Evolutionary conservation across 306 rosid species (phyloP).

Genomic region (Inga oerstediana): DNA sequence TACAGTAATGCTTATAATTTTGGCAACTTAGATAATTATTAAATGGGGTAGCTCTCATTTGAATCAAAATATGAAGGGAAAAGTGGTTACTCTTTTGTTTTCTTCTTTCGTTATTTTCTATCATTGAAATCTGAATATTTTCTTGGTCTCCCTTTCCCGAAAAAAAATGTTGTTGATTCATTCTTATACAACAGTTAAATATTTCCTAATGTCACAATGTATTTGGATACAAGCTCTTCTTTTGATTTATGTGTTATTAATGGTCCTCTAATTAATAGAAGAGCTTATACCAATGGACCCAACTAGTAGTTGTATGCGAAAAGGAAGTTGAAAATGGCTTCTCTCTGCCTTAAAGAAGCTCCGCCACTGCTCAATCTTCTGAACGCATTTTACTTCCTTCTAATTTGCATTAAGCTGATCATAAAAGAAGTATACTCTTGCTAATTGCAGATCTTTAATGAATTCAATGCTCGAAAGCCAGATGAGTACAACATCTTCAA

Average conservation of each 20-base stretch:
- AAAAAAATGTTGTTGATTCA: background rate
- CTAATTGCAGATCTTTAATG: constrained; percentile 73
- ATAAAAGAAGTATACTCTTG: constrained; percentile 19
- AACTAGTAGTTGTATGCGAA: background rate
- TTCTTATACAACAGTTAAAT: background rate
- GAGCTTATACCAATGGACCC: background rate
- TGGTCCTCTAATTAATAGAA: background rate
- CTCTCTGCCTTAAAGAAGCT: background rate
- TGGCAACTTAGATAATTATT: background rate
- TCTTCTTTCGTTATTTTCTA: no score
- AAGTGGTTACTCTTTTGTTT: no score
- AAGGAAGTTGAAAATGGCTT: background rate
- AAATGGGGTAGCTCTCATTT: background rate
- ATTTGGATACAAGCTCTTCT: background rate
- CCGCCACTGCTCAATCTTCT: background rate
- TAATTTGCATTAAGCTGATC: constrained; percentile 15
- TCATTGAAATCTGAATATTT: background rate
- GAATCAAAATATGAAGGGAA: background rate
- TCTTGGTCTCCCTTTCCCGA: no score
- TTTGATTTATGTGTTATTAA: background rate
- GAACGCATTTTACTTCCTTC: background rate
- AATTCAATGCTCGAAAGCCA: constrained; percentile 91
- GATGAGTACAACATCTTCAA: constrained; percentile 76
- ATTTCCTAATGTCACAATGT: background rate
- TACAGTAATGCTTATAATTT: background rate